These are phyloP conservation scores for Magnusiomyces magnusii DNA, from an alignment of 1,139 yeast species.

Conservation along the genomic window DNA sequence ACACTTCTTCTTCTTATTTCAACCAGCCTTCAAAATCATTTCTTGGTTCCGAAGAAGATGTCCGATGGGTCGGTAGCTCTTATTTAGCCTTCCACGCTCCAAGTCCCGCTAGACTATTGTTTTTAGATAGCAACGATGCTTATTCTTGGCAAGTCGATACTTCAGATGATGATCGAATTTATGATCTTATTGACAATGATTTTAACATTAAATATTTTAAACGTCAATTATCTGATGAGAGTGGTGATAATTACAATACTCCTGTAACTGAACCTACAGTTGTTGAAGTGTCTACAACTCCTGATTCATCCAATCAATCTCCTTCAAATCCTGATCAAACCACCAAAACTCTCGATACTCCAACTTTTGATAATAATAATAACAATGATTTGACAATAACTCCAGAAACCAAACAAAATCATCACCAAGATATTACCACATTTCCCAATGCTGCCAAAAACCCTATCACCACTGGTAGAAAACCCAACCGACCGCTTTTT, in stretches of 20 bases:
- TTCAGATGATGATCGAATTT: not conserved
- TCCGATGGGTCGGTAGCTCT: constrained; percentile 27
- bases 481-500: not conserved
- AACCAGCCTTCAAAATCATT: constrained; percentile 5
- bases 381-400: not conserved
- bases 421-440: not conserved
- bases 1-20: constrained; percentile 10
- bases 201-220: too few relatives aligned
- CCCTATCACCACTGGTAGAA: not conserved
- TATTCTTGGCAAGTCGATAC: not conserved
- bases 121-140: constrained; percentile 10
- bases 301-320: not conserved
- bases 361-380: not conserved
- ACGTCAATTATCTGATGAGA: not conserved
- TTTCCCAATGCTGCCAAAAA: not conserved
- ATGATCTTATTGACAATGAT: not conserved
- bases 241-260: not conserved
- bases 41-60: constrained; percentile 22
- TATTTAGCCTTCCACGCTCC: constrained; percentile 24
- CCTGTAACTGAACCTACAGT: too few relatives aligned
- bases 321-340: too few relatives aligned
- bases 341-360: too few relatives aligned
- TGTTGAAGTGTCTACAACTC: too few relatives aligned
- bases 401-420: not conserved
- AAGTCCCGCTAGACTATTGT: constrained; percentile 25